Conservation (phyloP, 208 protist genomes). For the Leishmania major region DNA sequence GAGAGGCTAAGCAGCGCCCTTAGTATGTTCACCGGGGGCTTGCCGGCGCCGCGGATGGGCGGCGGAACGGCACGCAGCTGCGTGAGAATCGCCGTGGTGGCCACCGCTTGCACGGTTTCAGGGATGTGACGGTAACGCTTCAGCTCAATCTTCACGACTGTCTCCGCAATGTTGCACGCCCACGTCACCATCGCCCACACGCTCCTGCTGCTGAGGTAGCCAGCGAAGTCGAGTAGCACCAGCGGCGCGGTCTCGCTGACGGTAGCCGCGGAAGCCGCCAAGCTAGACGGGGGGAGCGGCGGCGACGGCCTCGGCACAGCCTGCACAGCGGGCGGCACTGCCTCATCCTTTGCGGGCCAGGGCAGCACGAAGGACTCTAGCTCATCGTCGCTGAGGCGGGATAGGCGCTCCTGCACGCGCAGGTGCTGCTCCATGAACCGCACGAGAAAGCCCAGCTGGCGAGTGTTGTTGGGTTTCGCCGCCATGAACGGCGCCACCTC, state of each 20-base stretch:
- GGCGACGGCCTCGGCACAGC: not conserved
- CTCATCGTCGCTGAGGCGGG: slow-evolving; percentile 33
- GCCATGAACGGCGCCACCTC: slow-evolving; percentile 36
- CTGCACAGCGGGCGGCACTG: slow-evolving; percentile 22
- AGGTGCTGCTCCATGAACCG: slow-evolving; percentile 77
- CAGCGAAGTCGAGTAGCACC: slow-evolving; percentile 71
- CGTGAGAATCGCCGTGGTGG: slow-evolving; percentile 56
- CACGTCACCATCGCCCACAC: slow-evolving; percentile 72
- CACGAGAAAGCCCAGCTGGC: slow-evolving; percentile 44
- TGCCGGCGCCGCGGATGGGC: slow-evolving; percentile 6
- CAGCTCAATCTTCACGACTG: slow-evolving; percentile 49
- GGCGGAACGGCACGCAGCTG: slow-evolving; percentile 63
- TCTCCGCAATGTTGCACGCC: slow-evolving; percentile 69
- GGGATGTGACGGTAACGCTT: slow-evolving; percentile 39
- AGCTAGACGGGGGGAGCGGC: not conserved
- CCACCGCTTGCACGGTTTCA: slow-evolving; percentile 31
- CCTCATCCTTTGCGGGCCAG: not conserved
- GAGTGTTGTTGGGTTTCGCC: slow-evolving; percentile 9
- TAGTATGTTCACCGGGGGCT: slow-evolving; percentile 30
- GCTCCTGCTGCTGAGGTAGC: slow-evolving; percentile 52
- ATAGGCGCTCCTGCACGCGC: slow-evolving; percentile 49
- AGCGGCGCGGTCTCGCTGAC: slow-evolving; percentile 48
- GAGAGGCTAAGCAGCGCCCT: slow-evolving; percentile 46
- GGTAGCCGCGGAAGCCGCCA: not conserved
- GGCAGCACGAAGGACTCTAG: slow-evolving; percentile 12